These are phyloP conservation scores for Earliella scabrosa DNA, from an alignment of 1,284 basidiomycete species.

Conservation along the genomic window DNA sequence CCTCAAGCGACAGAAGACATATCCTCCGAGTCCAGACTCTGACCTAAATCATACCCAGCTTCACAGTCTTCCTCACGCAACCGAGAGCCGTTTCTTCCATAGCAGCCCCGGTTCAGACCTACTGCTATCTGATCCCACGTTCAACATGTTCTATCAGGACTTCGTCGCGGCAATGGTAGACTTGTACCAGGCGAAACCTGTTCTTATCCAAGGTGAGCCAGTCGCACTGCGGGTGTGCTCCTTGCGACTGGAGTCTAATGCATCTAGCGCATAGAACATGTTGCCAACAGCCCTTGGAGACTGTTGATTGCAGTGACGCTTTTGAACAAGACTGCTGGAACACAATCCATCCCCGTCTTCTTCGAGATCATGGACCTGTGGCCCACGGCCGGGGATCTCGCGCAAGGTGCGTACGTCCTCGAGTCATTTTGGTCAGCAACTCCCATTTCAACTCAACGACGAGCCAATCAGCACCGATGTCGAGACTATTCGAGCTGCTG, in stretches of 20 bases:
- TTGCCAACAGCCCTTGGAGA: slow-evolving; percentile 58
- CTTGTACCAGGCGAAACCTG: slow-evolving; percentile 28
- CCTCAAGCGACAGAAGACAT: not conserved
- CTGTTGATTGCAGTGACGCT: slow-evolving; percentile 56
- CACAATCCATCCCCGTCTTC: slow-evolving; percentile 56
- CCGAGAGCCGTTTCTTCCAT: slow-evolving; percentile 14
- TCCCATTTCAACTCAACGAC: not conserved
- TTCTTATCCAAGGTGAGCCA: slow-evolving; percentile 29
- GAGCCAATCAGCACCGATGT: slow-evolving; percentile 5
- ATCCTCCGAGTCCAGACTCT: not conserved
- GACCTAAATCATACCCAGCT: not conserved
- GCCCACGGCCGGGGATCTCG: slow-evolving; percentile 54
- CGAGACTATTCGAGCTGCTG: slow-evolving; percentile 43
- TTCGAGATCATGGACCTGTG: slow-evolving; percentile 54
- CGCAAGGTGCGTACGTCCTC: slow-evolving; percentile 40
- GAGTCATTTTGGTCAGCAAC: not conserved
- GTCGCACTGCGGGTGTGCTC: too few relatives aligned
- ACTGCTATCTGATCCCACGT: slow-evolving; percentile 2
- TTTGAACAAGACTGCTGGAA: slow-evolving; percentile 61
- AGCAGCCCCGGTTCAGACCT: not conserved
- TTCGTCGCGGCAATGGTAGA: slow-evolving; percentile 14
- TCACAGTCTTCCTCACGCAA: not conserved
- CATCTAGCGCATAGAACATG: slow-evolving; percentile 42
- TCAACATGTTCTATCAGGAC: slow-evolving; percentile 17
- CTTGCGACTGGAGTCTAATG: too few relatives aligned